Evolutionary conservation across 257 asterid genomes (phyloP), one percentile per base, ranked within the genome.

Genomic region (Catharanthus roseus): DNA sequence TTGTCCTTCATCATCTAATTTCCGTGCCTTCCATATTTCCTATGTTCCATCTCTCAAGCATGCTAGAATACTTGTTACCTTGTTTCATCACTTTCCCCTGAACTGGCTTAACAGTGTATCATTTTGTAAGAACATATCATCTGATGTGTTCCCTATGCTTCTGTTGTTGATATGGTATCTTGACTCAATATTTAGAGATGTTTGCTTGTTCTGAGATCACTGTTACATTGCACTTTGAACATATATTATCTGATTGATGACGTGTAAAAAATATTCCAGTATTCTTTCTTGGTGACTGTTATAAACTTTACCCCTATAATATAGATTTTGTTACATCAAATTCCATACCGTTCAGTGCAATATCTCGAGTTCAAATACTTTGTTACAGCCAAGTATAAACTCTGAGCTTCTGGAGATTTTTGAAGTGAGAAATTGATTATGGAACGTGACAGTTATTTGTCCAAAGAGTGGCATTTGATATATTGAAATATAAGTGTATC

Each of bases 321-420:
- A 31, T 60, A 12, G 42, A 3, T 6, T 28, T 10, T 60, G 13
- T 23, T 16, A n/a, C 26, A 18, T 19, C 67, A 3, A 13, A 26
- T 33, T 33, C 67, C 67, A 33, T 18, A 18, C 67, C 8, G 45
- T 61, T 61, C 67, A 61, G 18, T 61, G 67, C 67, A 33, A 36
- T 18, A 33, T 61, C 26, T 61, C 18, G 16, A 61, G 26, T 19
- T n/a, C 26, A 33, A 16, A 61, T 61, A 34, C 65, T 29, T 31
- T 31, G 42, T 60, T 36, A 31, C 67, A 61, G 28, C 67, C 45
- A 34, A 61, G 45, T 4, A 61, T 34, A 15, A 61, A 6, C 33
- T 31, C 18, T 18, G 42, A 31, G 34, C 66, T 31, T 61, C 66
- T 61, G 45, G 67, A 15, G 39, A 61, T 34, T 18, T 13, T 28